Evolutionary conservation across 495 filamentous ascomycete species (phyloP), one percentile per base, ranked within the genome.

Genomic region (Xylaria grammica): DNA sequence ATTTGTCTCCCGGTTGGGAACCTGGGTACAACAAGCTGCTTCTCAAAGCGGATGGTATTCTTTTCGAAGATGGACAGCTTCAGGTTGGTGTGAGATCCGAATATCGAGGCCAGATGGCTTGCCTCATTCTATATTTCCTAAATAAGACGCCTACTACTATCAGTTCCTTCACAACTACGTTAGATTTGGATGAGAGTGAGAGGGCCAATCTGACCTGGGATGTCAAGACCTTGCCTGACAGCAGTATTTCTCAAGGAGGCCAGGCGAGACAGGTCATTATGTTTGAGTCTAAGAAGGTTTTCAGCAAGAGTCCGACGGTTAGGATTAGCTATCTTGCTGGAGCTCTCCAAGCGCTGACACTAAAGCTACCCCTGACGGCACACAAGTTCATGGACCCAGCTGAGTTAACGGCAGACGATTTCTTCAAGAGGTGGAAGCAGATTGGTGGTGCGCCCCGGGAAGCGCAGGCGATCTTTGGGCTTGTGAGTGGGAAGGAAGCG

Each of bases 381-480:
- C 94, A 97, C 72, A 96, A 97, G 67, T 99, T 95, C 77, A 97
- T 98, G 93, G 93, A 97, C 62, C 86, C 90, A 0, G 94, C 96
- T 0, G 85, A 90, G 42, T 77, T 99, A 40, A 84, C 84, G 9
- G 87, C 87, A 0, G 95, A 97, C 52, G 95, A 98, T 65, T 99
- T 98, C 78, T 99, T 99, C 81, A 97, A 95, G 81, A 84, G 96
- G 22, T 99, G 96, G 96, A 92, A 95, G 77, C 96, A 99, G 75
- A 98, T 99, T 69, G 96, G 96, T 19, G 93, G 91, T 7, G 83
- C 83, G 2, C 91, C 93, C 6, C 83, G 96, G 11, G 96, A 99
- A 72, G 85, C 90, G 0, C 96, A 99, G 74, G 81, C 84, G 42
- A 90, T 97, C 7, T 96, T 98, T 74, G 89, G 89, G 0, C 74